These are phyloP conservation scores for Pichia scutulata DNA, from an alignment of 805 yeast genomes.

Conservation along the genomic window DNA sequence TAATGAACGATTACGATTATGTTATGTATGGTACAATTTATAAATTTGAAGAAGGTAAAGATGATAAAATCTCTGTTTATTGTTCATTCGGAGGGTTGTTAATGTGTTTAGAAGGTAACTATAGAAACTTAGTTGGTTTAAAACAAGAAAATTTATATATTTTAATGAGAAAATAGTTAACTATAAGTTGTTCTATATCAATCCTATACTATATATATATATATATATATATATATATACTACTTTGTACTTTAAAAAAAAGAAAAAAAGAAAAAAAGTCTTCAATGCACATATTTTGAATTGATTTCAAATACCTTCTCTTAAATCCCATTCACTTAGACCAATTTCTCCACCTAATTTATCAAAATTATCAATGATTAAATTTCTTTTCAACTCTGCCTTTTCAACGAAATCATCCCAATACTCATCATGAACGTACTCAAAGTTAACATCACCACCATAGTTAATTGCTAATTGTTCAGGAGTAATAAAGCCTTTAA, in stretches of 20 bases:
- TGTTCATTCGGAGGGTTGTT: conserved; percentile 94
- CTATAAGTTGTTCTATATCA: background rate
- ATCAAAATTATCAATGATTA: conserved; percentile 59
- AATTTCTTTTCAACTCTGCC: conserved; percentile 47
- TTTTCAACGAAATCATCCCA: conserved; percentile 69
- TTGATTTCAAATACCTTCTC: conserved; percentile 31
- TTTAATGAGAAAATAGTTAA: conserved; percentile 56
- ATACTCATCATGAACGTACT: conserved; percentile 69
- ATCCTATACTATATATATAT: background rate
- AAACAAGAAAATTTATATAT: conserved; percentile 93
- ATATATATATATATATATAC: background rate
- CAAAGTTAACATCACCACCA: conserved; percentile 82
- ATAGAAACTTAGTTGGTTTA: conserved; percentile 77
- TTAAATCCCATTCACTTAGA: conserved; percentile 71
- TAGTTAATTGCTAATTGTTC: conserved; percentile 75
- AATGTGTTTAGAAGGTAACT: conserved; percentile 91
- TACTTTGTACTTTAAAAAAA: background rate
- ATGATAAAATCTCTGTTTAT: conserved; percentile 73
- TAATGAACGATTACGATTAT: conserved; percentile 95
- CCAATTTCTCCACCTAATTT: conserved; percentile 71
- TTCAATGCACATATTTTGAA: background rate
- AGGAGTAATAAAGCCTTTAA: conserved; percentile 69
- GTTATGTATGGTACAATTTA: conserved; percentile 98
- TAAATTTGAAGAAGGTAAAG: conserved; percentile 80
- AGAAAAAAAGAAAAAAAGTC: conserved; percentile 2